Base-by-base conservation (phyloP, 2,329 filamentous ascomycete species). In the Botrytis squamosa region DNA sequence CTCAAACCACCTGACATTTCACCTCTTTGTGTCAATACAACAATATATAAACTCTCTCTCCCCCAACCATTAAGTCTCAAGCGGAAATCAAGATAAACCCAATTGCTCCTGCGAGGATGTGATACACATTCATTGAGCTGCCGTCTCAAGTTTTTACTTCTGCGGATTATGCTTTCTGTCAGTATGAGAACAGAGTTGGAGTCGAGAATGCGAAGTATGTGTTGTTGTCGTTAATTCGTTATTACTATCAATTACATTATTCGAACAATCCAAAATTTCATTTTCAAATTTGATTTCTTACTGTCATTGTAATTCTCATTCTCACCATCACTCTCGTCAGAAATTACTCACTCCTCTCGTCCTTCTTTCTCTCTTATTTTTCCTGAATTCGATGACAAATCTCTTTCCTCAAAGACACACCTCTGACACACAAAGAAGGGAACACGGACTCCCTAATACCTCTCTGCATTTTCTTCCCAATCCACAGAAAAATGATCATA, bases 71-170 rank as follows among this genome's bases (percentile, higher is more conserved):
- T 18, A 10, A 33, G 16, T 55, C 0, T 55, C 49, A 55, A 59
- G 22, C 16, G 2, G 36, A 29, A 59, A 5, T 22, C 7, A 36
- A 49, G 3, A 57, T 0, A 29, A n/a, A 57, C 46, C 9, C 46
- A 49, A 12, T 25, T 4, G 46, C 46, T 49, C 20, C 22, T 10
- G 25, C 22, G 22, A 25, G 4, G 46, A 2, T 16, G 0, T 55
- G 25, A n/a, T 16, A 0, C 12, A n/a, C 0, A n/a, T 2, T 55
- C 5, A n/a, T 55, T 10, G n/a, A n/a, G 49, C 10, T 25, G 10
- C 12, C 22, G 0, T 7, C 0, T n/a, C 8, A 3, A 7, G 0
- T 8, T 55, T 55, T 0, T 16, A n/a, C 12, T n/a, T 55, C 0
- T 16, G 25, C 2, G 3, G 10, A 55, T 14, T n/a, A 1, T 16